A percentile compares a stretch with the other conserved stretches of the same genome.
Evolutionary conservation across 2,329 filamentous ascomycete genomes (phyloP).

Genomic region (Trichoderma polysporum): DNA sequence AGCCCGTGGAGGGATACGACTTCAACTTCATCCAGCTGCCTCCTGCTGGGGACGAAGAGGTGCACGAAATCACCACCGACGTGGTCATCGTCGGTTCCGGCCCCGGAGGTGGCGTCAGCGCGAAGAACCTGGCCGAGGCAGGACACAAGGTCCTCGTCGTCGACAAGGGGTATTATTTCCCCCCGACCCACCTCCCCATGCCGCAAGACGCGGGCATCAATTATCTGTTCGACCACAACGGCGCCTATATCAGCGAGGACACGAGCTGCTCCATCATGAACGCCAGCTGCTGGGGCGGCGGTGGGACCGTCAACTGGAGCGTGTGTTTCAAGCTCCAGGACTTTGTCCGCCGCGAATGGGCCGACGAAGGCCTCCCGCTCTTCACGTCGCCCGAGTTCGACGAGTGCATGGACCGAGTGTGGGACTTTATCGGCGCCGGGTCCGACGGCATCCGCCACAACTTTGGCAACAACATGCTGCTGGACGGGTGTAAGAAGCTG

Average conservation of each 20-base stretch:
- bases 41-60: slow-evolving; percentile 31
- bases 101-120: slow-evolving; percentile 78
- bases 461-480: slow-evolving; percentile 65
- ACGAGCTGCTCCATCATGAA: slow-evolving; percentile 60
- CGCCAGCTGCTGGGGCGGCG: slow-evolving; percentile 78
- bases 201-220: slow-evolving; percentile 55
- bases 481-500: slow-evolving; percentile 72
- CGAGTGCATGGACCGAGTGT: slow-evolving; percentile 75
- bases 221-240: slow-evolving; percentile 70
- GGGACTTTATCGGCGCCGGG: slow-evolving; percentile 73
- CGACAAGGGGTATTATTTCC: slow-evolving; percentile 78
- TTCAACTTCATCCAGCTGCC: slow-evolving; percentile 63
- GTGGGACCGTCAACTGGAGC: slow-evolving; percentile 86
- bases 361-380: slow-evolving; percentile 64
- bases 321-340: slow-evolving; percentile 65
- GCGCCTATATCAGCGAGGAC: slow-evolving; percentile 56
- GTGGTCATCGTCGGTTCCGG: slow-evolving; percentile 85
- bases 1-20: slow-evolving; percentile 50
- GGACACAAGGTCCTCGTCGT: slow-evolving; percentile 75
- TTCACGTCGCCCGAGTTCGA: slow-evolving; percentile 76
- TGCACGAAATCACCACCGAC: slow-evolving; percentile 70
- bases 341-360: slow-evolving; percentile 80
- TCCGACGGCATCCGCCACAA: slow-evolving; percentile 69
- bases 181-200: slow-evolving; percentile 74
- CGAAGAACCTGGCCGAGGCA: slow-evolving; percentile 76